These are phyloP conservation scores for Orobanche coerulescens DNA, from an alignment of 257 asterid genomes.

Conservation along the genomic window DNA sequence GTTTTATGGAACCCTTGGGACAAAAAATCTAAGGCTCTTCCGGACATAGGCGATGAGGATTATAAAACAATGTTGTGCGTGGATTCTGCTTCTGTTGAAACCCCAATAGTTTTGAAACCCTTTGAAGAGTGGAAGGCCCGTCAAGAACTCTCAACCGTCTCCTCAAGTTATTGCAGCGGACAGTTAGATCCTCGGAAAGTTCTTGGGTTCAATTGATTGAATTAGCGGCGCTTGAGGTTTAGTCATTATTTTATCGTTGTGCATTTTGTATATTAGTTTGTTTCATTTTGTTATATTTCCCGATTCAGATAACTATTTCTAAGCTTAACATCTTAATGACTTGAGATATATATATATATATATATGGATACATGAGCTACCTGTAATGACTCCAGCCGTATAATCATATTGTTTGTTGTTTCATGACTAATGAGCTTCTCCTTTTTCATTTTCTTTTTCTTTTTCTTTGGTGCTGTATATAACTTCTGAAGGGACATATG, in stretches of 20 bases:
- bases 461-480: constrained; percentile 12
- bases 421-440: constrained; percentile 25
- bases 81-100: constrained; percentile 66
- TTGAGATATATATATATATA: constrained; percentile 20
- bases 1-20: constrained; percentile 95
- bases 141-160: constrained; percentile 67
- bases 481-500: constrained; percentile 15
- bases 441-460: constrained; percentile 25
- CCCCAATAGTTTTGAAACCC: constrained; percentile 52
- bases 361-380: constrained; percentile 21
- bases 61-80: constrained; percentile 61
- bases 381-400: constrained; percentile 13
- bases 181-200: constrained; percentile 74
- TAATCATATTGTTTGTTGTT: constrained; percentile 26
- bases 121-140: constrained; percentile 76
- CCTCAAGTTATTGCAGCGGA: constrained; percentile 88
- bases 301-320: constrained; percentile 21
- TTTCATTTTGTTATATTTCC: not conserved
- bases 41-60: constrained; percentile 64
- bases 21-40: constrained; percentile 68
- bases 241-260: constrained; percentile 6
- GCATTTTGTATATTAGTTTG: constrained; percentile 25
- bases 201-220: constrained; percentile 49
- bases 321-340: constrained; percentile 22
- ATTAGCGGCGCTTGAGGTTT: constrained; percentile 30